Percentiles rank a stretch among this genome's conserved stretches.
Evolutionary conservation across 371 early-diverging fungal species (phyloP).

Genomic region (Lichtheimia ornata): DNA sequence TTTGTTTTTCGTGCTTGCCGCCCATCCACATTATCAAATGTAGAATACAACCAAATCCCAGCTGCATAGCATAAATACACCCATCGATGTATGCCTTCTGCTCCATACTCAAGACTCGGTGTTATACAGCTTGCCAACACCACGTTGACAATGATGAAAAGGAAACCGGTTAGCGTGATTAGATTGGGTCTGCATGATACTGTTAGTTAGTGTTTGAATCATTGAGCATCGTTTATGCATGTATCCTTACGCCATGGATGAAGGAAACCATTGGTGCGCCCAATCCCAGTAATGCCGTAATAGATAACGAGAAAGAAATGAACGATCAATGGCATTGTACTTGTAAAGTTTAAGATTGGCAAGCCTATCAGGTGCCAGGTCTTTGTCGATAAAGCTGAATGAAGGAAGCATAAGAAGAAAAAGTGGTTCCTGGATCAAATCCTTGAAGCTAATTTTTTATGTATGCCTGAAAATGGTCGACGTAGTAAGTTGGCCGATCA

Average conservation of each 20-base stretch:
- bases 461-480: too few relatives aligned
- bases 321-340: slow-evolving; percentile 84
- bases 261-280: slow-evolving; percentile 85
- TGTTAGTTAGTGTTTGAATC: too few relatives aligned
- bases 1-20: slow-evolving; percentile 96
- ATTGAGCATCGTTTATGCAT: neutral
- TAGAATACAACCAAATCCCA: slow-evolving; percentile 93
- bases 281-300: slow-evolving; percentile 90
- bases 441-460: too few relatives aligned
- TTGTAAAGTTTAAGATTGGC: slow-evolving; percentile 79
- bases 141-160: slow-evolving; percentile 83
- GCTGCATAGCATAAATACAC: slow-evolving; percentile 84
- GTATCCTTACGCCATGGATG: slow-evolving; percentile 85
- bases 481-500: too few relatives aligned
- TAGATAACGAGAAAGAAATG: slow-evolving; percentile 80
- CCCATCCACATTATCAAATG: slow-evolving; percentile 98
- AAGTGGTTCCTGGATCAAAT: too few relatives aligned
- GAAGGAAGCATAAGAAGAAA: too few relatives aligned
- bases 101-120: slow-evolving; percentile 68
- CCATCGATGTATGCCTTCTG: slow-evolving; percentile 73
- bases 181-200: slow-evolving; percentile 82
- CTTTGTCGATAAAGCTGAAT: slow-evolving; percentile 23
- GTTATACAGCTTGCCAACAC: slow-evolving; percentile 66
- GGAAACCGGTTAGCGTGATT: slow-evolving; percentile 93
- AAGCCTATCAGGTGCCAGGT: slow-evolving; percentile 56